A percentile compares a stretch with the other conserved stretches of the same genome.
phyloP scores from a whole-genome alignment of 208 protist genomes.

The Leishmania guyanensis region DNA sequence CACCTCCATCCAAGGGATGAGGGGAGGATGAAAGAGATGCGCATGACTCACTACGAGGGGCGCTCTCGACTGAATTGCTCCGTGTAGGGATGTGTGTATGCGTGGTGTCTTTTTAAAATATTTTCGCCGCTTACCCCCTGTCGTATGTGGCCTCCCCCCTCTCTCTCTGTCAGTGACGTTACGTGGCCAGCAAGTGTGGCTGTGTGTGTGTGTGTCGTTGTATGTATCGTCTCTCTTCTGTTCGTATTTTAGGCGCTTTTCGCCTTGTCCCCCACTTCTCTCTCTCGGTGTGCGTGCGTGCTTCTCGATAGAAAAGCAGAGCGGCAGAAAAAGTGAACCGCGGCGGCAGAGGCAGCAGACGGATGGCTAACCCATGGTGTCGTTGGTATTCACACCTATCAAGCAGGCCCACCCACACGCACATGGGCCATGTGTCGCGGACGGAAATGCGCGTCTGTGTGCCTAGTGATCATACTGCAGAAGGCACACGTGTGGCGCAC shows the following conservation, averaged over 20 bases:
- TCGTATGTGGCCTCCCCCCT: not conserved
- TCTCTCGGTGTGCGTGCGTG: not conserved
- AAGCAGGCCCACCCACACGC: not conserved
- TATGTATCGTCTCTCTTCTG: not conserved
- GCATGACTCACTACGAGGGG: not conserved
- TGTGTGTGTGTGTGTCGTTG: not conserved
- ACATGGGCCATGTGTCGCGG: not conserved
- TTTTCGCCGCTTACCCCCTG: not conserved
- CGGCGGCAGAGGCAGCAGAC: not conserved
- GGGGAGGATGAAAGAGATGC: not conserved
- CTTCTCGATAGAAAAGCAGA: not conserved
- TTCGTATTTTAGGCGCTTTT: not conserved
- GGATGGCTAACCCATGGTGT: not conserved
- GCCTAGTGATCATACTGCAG: not conserved
- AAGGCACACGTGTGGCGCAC: not conserved
- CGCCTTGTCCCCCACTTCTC: not conserved
- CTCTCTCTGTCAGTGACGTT: not conserved
- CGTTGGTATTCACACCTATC: not conserved
- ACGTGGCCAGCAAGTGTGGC: not conserved
- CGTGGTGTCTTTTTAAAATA: not conserved
- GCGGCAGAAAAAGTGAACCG: not conserved
- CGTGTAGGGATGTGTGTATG: not conserved
- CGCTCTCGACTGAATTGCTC: not conserved
- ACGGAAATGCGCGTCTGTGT: not conserved
- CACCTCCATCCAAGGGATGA: not conserved